phyloP scores from a whole-genome alignment of 1,139 yeast genomes.

The Protomyces arabidopsidicola region DNA sequence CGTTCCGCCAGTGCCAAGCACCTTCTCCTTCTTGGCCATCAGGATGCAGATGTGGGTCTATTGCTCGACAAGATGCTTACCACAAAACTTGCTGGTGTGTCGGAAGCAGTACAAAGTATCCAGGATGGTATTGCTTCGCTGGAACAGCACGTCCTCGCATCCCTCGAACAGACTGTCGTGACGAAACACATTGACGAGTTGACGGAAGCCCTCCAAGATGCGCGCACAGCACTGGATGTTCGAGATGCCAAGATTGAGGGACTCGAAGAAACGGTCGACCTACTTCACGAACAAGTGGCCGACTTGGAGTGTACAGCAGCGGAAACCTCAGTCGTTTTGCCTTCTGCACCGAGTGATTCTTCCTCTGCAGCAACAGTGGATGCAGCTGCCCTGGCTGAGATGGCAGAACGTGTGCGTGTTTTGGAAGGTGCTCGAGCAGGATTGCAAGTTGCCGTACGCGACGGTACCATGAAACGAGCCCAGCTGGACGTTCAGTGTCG shows the following conservation, averaged over 20 bases:
- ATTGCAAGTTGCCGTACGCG: slow-evolving; percentile 12
- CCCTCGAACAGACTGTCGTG: background rate
- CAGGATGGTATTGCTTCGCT: slow-evolving; percentile 2
- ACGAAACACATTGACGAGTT: background rate
- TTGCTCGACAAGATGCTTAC: slow-evolving; percentile 23
- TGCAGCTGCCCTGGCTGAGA: background rate
- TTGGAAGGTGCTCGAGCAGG: slow-evolving; percentile 14
- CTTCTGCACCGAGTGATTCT: background rate
- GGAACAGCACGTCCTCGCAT: background rate
- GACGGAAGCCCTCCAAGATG: background rate
- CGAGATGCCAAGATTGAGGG: background rate
- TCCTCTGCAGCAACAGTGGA: background rate
- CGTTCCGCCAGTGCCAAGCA: background rate
- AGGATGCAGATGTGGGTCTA: slow-evolving; percentile 20
- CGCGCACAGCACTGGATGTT: background rate
- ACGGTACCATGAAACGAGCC: slow-evolving; percentile 13
- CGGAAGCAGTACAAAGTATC: slow-evolving; percentile 4
- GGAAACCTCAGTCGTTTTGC: background rate
- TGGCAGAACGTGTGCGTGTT: background rate
- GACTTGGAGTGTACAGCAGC: slow-evolving; percentile 8
- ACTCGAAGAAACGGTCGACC: background rate
- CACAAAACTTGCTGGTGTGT: slow-evolving; percentile 11
- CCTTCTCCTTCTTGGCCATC: slow-evolving; percentile 7
- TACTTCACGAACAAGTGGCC: background rate
- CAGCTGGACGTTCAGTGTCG: slow-evolving; percentile 18